A percentile compares a stretch with the other conserved stretches of the same genome.
Conservation (phyloP, 345 rosid species). For the Eucalyptus rudis region DNA sequence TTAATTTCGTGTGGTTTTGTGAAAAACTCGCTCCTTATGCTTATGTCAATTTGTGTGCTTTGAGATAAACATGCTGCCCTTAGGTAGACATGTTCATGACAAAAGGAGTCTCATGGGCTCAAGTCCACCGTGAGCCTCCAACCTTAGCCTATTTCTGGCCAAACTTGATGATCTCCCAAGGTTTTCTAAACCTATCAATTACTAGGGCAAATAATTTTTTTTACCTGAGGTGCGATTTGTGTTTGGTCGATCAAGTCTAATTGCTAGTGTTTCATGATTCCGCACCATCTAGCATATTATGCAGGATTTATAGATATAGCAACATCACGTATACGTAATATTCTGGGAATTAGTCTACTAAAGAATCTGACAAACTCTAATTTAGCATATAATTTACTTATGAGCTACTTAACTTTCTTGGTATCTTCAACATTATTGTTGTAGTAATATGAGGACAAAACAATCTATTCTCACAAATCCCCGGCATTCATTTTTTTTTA, state of each 20-base stretch:
- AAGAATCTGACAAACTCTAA: background rate
- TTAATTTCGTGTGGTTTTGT: background rate
- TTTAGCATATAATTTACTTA: background rate
- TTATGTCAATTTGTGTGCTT: background rate
- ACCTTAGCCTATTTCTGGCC: background rate
- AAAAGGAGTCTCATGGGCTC: background rate
- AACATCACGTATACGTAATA: background rate
- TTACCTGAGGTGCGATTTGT: background rate
- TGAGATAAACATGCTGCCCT: background rate
- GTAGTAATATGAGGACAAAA: background rate
- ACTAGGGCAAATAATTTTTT: background rate
- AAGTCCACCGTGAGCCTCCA: background rate
- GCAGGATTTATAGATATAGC: background rate
- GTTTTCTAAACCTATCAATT: background rate
- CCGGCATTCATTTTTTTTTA: background rate
- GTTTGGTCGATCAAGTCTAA: too few relatives aligned
- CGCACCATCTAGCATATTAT: background rate
- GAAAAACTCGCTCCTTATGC: background rate
- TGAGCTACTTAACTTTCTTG: background rate
- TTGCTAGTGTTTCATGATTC: background rate
- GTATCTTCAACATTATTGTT: background rate
- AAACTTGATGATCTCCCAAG: background rate
- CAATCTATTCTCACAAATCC: background rate
- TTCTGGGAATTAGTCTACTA: background rate
- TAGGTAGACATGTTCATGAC: background rate